A percentile compares a stretch with the other conserved stretches of the same genome.
These are phyloP conservation scores for Ceratocystis huliohia DNA, from an alignment of 2,329 filamentous ascomycete species.

Conservation along the genomic window DNA sequence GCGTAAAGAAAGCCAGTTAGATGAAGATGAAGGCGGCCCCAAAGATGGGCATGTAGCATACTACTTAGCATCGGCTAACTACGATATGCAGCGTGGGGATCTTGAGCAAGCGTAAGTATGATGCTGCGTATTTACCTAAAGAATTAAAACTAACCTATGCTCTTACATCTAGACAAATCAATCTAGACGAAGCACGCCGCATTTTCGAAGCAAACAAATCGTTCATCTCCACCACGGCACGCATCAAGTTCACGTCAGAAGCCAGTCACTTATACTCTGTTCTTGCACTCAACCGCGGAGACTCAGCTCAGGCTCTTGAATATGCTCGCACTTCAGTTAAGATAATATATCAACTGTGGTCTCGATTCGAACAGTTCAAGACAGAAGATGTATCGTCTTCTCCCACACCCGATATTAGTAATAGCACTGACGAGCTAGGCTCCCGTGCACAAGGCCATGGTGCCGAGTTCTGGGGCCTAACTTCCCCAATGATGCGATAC, in stretches of 20 bases:
- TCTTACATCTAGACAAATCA: constrained; percentile 9
- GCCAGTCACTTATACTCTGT: constrained; percentile 47
- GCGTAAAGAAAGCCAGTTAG: constrained; percentile 40
- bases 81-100: constrained; percentile 54
- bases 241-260: constrained; percentile 31
- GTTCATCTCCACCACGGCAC: constrained; percentile 36
- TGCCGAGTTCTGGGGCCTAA: constrained; percentile 67
- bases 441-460: constrained; percentile 24
- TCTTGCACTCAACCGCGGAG: constrained; percentile 50
- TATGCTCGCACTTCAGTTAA: constrained; percentile 47
- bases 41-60: constrained; percentile 33
- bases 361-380: constrained; percentile 33
- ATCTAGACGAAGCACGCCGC: constrained; percentile 16
- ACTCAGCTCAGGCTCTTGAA: constrained; percentile 44
- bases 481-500: constrained; percentile 58
- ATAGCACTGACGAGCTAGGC: constrained; percentile 19
- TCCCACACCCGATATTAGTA: constrained; percentile 23
- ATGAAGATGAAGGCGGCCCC: constrained; percentile 28
- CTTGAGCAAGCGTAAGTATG: constrained; percentile 44
- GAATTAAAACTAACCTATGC: not conserved
- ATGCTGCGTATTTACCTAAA: not conserved
- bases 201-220: constrained; percentile 20
- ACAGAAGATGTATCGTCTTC: constrained; percentile 24
- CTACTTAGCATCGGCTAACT: constrained; percentile 62
- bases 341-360: constrained; percentile 44